Conservation (phyloP, 129 eudicot species). For the Silybum marianum region DNA sequence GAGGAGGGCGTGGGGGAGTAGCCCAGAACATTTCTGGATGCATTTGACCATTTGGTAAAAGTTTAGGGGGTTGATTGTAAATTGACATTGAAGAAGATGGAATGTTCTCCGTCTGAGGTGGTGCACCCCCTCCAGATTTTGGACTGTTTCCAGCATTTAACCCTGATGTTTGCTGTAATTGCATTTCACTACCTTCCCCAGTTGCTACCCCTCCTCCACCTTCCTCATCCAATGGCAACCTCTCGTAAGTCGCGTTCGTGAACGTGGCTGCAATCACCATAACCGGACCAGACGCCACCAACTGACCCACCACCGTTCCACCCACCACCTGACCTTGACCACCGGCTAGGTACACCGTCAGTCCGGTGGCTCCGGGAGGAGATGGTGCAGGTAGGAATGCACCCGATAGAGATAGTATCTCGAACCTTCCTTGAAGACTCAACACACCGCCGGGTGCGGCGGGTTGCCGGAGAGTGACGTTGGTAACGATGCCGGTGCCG, state of each 20-base stretch:
- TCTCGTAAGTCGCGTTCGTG: conserved; percentile 58
- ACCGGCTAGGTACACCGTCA: conserved; percentile 75
- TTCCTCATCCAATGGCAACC: conserved; percentile 71
- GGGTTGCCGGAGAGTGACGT: conserved; percentile 66
- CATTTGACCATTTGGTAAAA: conserved; percentile 73
- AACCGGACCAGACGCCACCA: conserved; percentile 73
- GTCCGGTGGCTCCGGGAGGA: conserved; percentile 69
- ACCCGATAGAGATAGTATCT: conserved; percentile 66
- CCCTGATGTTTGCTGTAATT: conserved; percentile 33
- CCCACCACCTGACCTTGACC: conserved; percentile 89
- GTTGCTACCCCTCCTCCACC: conserved; percentile 42
- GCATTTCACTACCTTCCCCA: conserved; percentile 44
- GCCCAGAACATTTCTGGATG: conserved; percentile 73
- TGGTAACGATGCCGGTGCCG: conserved; percentile 62
- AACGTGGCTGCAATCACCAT: conserved; percentile 83
- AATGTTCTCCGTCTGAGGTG: conserved; percentile 36
- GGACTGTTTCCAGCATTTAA: conserved; percentile 40
- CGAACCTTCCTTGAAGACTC: conserved; percentile 63
- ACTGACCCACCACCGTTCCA: conserved; percentile 61
- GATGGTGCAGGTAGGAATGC: conserved; percentile 72
- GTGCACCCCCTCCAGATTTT: conserved; percentile 31
- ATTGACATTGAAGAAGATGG: conserved; percentile 45
- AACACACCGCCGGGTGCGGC: conserved; percentile 65
- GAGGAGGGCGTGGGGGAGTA: conserved; percentile 65
- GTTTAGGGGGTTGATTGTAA: conserved; percentile 62